phyloP scores from a whole-genome alignment of 2,329 filamentous ascomycete species.

The Colletotrichum sp. region DNA sequence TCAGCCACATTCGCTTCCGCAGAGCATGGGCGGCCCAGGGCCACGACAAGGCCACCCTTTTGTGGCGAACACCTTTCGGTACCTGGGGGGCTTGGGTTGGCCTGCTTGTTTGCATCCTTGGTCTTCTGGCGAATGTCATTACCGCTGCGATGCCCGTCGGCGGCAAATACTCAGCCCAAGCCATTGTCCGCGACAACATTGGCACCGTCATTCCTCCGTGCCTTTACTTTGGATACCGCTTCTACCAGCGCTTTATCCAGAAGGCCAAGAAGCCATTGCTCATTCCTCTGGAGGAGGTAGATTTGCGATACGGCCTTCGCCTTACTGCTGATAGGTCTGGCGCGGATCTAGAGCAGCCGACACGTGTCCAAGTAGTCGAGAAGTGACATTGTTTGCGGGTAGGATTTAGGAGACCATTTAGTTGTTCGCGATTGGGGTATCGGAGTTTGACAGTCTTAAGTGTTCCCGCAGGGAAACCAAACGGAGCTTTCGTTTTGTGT shows the following conservation, averaged over 20 bases:
- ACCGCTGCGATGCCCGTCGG: slow-evolving; percentile 27
- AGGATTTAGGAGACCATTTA: neutral
- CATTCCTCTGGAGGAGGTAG: slow-evolving; percentile 28
- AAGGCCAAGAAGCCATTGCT: slow-evolving; percentile 19
- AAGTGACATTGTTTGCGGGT: neutral
- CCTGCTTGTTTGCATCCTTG: slow-evolving; percentile 30
- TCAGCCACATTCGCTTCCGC: slow-evolving; percentile 51
- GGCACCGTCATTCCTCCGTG: slow-evolving; percentile 30
- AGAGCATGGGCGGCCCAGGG: slow-evolving; percentile 43
- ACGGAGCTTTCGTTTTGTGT: neutral
- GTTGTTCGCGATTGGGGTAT: neutral
- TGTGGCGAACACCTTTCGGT: slow-evolving; percentile 34
- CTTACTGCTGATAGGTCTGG: neutral
- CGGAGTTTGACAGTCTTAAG: neutral
- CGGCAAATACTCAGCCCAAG: slow-evolving; percentile 19
- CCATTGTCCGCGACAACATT: slow-evolving; percentile 30
- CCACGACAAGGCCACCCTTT: slow-evolving; percentile 36
- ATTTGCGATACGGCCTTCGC: slow-evolving; percentile 26
- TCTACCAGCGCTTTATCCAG: slow-evolving; percentile 16
- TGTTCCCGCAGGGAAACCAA: neutral
- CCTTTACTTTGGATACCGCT: slow-evolving; percentile 29
- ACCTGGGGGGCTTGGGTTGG: slow-evolving; percentile 29
- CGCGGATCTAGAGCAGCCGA: neutral
- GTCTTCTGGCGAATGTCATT: slow-evolving; percentile 33
- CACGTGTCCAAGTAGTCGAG: neutral